A percentile compares a stretch with the other conserved stretches of the same genome.
Evolutionary conservation across 2,329 filamentous ascomycete species (phyloP).

Genomic region (Harringtonia aguacate): DNA sequence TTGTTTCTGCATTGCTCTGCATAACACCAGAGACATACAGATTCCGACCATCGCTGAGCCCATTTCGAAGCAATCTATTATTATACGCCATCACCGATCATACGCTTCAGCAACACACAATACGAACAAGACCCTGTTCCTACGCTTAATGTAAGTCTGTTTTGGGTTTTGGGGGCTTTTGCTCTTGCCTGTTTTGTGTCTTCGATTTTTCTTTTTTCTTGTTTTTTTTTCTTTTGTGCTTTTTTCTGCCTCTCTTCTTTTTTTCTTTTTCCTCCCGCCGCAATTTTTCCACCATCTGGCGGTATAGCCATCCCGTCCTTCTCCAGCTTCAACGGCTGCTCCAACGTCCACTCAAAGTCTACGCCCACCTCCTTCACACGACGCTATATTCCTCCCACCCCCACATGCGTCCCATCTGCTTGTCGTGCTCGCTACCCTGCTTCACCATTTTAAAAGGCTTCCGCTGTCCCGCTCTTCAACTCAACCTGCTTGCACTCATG

Average conservation of each 20-base stretch:
- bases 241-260: not conserved
- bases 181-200: not conserved
- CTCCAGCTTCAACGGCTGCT: no score
- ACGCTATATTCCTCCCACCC: not conserved
- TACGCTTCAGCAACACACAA: not conserved
- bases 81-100: not conserved
- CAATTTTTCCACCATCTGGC: no score
- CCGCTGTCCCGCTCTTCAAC: slow-evolving; percentile 2
- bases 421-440: not conserved
- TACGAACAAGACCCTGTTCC: no score
- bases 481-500: not conserved
- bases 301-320: not conserved
- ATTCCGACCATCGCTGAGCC: not conserved
- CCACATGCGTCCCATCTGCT: not conserved
- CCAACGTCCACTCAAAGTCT: not conserved
- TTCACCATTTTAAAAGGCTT: slow-evolving; percentile 1
- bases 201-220: not conserved
- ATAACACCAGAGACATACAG: not conserved
- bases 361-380: not conserved
- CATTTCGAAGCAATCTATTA: not conserved
- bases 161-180: no score
- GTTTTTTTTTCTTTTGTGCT: not conserved
- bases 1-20: no score
- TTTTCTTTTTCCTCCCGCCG: not conserved
- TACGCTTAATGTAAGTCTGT: not conserved